A percentile compares a stretch with the other conserved stretches of the same genome.
Conservation (phyloP, 495 filamentous ascomycete species). For the Talaromyces stipitatus region DNA sequence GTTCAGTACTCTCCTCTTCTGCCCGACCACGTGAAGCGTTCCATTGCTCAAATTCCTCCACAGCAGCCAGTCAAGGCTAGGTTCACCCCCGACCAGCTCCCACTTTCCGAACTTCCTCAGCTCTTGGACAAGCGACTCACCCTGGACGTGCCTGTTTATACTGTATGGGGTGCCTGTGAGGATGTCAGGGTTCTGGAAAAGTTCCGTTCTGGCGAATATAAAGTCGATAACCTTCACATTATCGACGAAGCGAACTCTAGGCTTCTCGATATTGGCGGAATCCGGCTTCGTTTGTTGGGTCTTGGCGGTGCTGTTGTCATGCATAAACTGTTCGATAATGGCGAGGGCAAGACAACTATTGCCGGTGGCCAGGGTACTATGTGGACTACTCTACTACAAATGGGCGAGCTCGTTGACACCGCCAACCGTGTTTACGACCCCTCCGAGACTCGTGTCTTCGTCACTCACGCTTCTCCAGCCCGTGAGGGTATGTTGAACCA, state of each 20-base stretch:
- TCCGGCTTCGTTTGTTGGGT: constrained; percentile 91
- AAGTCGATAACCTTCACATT: constrained; percentile 93
- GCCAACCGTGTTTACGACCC: constrained; percentile 98
- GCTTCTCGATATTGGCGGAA: constrained; percentile 86
- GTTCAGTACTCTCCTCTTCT: constrained; percentile 97
- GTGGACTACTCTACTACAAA: constrained; percentile 98
- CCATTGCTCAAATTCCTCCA: constrained; percentile 60
- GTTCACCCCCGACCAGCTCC: constrained; percentile 72
- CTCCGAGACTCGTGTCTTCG: constrained; percentile 94
- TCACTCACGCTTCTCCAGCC: constrained; percentile 95
- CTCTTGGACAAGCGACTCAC: constrained; percentile 84
- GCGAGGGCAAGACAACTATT: constrained; percentile 95
- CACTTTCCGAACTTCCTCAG: constrained; percentile 87
- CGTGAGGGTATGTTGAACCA: constrained; percentile 97
- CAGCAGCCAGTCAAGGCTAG: constrained; percentile 70
- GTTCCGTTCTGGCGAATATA: constrained; percentile 97
- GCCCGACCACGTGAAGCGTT: constrained; percentile 76
- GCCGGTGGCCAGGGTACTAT: constrained; percentile 98
- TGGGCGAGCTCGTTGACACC: constrained; percentile 97
- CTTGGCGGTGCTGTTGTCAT: constrained; percentile 96
- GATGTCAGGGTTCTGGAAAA: constrained; percentile 97
- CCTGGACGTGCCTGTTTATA: constrained; percentile 94
- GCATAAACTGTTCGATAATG: constrained; percentile 99
- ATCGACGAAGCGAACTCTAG: constrained; percentile 97
- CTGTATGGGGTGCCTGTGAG: constrained; percentile 98